A percentile compares a stretch with the other conserved stretches of the same genome.
These are phyloP conservation scores for Ganoderma resinaceum DNA, from an alignment of 1,284 basidiomycete genomes.

Conservation along the genomic window DNA sequence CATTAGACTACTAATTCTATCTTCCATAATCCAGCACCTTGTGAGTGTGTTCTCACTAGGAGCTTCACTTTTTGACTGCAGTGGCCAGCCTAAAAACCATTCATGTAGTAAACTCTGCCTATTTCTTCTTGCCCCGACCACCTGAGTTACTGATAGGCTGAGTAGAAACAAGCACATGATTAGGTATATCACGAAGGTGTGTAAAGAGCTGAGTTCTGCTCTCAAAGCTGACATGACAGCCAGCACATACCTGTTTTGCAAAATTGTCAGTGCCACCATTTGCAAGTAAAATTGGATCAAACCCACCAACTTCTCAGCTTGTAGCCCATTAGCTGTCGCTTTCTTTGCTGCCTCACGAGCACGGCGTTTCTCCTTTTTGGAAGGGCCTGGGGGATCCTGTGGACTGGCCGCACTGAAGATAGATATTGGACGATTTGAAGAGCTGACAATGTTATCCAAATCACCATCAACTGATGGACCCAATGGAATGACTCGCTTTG, in stretches of 20 bases:
- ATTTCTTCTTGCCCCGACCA: background rate
- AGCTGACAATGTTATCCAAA: background rate
- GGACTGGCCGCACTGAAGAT: background rate
- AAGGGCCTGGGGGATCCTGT: constrained; percentile 47
- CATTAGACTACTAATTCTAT: no score
- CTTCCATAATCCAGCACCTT: no score
- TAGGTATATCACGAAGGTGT: constrained; percentile 70
- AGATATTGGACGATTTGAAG: background rate
- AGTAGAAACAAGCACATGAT: constrained; percentile 66
- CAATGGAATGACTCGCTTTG: constrained; percentile 12
- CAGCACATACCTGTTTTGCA: constrained; percentile 65
- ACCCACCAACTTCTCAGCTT: constrained; percentile 34
- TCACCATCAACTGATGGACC: background rate
- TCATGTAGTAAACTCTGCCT: background rate
- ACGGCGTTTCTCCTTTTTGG: constrained; percentile 85
- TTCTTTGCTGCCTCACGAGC: constrained; percentile 83
- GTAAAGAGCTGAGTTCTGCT: constrained; percentile 86
- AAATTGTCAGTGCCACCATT: background rate
- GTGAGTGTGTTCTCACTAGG: no score
- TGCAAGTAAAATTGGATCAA: background rate
- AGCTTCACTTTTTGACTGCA: background rate
- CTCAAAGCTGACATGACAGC: constrained; percentile 70
- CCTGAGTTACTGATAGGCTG: background rate
- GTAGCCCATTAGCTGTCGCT: constrained; percentile 46
- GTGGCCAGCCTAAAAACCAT: no score